Percentiles rank a stretch among this genome's conserved stretches.
phyloP scores from a whole-genome alignment of 2,329 filamentous ascomycete genomes.

The Rhytidhysteron rufulum region DNA sequence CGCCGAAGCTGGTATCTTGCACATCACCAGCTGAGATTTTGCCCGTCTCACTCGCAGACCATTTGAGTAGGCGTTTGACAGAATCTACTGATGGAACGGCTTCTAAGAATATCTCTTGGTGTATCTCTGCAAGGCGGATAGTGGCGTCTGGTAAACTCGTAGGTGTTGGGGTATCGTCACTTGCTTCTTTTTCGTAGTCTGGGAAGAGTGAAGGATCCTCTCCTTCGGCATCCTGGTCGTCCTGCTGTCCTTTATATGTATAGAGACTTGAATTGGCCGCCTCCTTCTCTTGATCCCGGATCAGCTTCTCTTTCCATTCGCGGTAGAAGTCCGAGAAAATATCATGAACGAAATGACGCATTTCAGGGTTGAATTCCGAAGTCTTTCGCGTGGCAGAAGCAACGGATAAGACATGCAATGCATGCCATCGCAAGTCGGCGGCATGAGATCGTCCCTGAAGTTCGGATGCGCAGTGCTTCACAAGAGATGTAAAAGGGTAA shows the following conservation, averaged over 20 bases:
- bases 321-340: slow-evolving; percentile 70
- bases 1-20: slow-evolving; percentile 31
- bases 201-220: slow-evolving; percentile 83
- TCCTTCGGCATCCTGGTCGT: slow-evolving; percentile 72
- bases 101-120: slow-evolving; percentile 27
- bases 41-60: slow-evolving; percentile 26
- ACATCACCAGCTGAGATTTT: slow-evolving; percentile 21
- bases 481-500: slow-evolving; percentile 13
- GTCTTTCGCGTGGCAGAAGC: slow-evolving; percentile 10
- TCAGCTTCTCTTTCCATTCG: slow-evolving; percentile 75
- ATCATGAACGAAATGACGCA: slow-evolving; percentile 53
- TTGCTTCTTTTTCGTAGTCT: slow-evolving; percentile 57
- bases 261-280: slow-evolving; percentile 75
- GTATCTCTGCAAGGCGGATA: slow-evolving; percentile 29
- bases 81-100: slow-evolving; percentile 15
- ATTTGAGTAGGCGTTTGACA: slow-evolving; percentile 25
- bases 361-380: neutral
- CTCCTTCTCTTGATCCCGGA: slow-evolving; percentile 70
- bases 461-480: slow-evolving; percentile 16
- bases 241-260: slow-evolving; percentile 72
- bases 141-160: slow-evolving; percentile 29
- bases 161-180: slow-evolving; percentile 10
- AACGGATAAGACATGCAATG: slow-evolving; percentile 22
- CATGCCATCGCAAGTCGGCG: slow-evolving; percentile 34
- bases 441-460: slow-evolving; percentile 16